Evolutionary conservation across 495 filamentous ascomycete species (phyloP).

Genomic region (Aspergillus heteromorphus): DNA sequence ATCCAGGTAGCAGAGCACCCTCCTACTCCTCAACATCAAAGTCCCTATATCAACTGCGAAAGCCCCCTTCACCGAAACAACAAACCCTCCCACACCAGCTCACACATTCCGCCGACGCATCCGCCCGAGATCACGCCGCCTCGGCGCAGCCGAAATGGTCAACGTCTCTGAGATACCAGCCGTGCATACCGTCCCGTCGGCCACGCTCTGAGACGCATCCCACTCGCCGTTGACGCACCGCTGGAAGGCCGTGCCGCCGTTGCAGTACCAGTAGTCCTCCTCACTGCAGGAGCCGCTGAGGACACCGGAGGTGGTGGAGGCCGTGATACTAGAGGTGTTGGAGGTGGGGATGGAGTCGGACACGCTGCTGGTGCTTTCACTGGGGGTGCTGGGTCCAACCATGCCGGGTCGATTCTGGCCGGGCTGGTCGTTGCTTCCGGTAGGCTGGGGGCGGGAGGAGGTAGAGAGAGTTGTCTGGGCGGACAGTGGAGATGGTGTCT

Average conservation of each 20-base stretch:
- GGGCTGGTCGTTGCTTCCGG: not conserved
- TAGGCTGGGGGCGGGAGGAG: not conserved
- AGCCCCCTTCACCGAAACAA: too few relatives aligned
- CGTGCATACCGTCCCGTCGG: slow-evolving; percentile 47
- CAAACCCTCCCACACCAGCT: too few relatives aligned
- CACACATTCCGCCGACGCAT: not conserved
- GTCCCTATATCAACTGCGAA: too few relatives aligned
- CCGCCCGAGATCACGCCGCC: not conserved
- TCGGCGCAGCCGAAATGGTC: slow-evolving; percentile 15
- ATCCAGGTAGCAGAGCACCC: too few relatives aligned
- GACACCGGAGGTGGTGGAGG: slow-evolving; percentile 11
- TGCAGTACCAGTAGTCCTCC: slow-evolving; percentile 56
- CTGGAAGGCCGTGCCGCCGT: slow-evolving; percentile 49
- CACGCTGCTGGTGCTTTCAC: not conserved
- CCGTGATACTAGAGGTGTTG: not conserved
- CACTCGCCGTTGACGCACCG: slow-evolving; percentile 54
- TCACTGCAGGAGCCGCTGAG: slow-evolving; percentile 39
- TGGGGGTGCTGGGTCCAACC: not conserved
- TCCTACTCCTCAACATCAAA: too few relatives aligned
- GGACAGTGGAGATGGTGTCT: not conserved
- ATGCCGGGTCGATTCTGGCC: not conserved
- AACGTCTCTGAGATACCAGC: slow-evolving; percentile 39
- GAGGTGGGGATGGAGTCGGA: not conserved
- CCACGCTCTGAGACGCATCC: slow-evolving; percentile 43
- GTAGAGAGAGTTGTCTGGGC: not conserved